These are phyloP conservation scores for Saussurea involucrata DNA, from an alignment of 129 eudicot genomes.

Conservation along the genomic window DNA sequence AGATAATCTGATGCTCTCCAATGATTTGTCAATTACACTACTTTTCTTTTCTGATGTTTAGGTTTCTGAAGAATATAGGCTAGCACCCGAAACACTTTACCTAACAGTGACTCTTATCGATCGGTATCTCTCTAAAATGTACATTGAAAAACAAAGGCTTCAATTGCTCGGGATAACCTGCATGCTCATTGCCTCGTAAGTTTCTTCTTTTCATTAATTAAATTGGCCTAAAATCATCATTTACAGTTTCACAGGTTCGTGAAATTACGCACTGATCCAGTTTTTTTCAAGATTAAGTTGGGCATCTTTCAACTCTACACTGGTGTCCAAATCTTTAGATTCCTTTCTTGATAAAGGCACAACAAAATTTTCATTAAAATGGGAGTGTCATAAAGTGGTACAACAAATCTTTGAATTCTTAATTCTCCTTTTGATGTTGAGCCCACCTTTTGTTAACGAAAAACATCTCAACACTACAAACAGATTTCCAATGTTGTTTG, in stretches of 20 bases:
- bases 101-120: slow-evolving; percentile 87
- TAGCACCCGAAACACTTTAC: slow-evolving; percentile 85
- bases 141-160: slow-evolving; percentile 76
- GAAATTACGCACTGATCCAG: not conserved
- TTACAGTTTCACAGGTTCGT: not conserved
- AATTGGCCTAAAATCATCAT: slow-evolving; percentile 9
- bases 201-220: not conserved
- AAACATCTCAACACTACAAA: not conserved
- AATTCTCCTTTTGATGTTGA: not conserved
- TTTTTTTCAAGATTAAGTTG: not conserved
- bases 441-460: not conserved
- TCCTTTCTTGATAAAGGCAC: not conserved
- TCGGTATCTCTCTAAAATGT: slow-evolving; percentile 64
- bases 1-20: not conserved
- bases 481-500: not conserved
- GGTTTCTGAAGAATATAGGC: slow-evolving; percentile 86
- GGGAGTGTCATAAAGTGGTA: not conserved
- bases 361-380: not conserved
- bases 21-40: not conserved
- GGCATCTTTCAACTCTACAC: not conserved
- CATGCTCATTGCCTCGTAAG: slow-evolving; percentile 99
- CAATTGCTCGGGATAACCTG: slow-evolving; percentile 96
- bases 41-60: slow-evolving; percentile 26
- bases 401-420: not conserved
- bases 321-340: not conserved